A percentile compares a stretch with the other conserved stretches of the same genome.
phyloP scores from a whole-genome alignment of 2,329 filamentous ascomycete species.

The Diplodia intermedia region DNA sequence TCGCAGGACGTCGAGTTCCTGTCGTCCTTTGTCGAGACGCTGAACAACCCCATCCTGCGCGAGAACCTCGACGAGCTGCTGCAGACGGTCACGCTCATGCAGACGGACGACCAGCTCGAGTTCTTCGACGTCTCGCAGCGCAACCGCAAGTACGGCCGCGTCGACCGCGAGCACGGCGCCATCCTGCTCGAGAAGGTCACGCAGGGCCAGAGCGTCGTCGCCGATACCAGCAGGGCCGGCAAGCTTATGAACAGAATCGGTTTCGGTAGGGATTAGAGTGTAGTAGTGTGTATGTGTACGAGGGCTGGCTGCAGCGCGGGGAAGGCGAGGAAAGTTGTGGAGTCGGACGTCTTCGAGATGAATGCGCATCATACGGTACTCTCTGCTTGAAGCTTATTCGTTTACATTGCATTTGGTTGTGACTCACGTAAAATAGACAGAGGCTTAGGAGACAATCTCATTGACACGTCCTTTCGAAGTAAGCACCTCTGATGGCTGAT shows the following conservation, averaged over 20 bases:
- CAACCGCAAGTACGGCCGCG: constrained; percentile 92
- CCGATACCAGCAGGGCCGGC: constrained; percentile 8
- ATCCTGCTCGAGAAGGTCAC: constrained; percentile 79
- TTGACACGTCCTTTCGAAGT: not conserved
- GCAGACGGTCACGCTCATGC: constrained; percentile 89
- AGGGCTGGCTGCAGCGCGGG: not conserved
- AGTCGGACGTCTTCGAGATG: not conserved
- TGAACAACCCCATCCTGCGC: constrained; percentile 86
- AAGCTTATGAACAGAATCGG: constrained; percentile 31
- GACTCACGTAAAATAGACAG: not conserved
- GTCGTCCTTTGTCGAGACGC: constrained; percentile 81
- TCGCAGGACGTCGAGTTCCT: constrained; percentile 85
- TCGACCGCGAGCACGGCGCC: constrained; percentile 89
- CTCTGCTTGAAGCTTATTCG: not conserved
- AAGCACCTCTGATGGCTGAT: not conserved
- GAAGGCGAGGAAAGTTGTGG: not conserved
- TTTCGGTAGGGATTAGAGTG: constrained; percentile 18
- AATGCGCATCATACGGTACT: not conserved
- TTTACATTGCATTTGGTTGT: not conserved
- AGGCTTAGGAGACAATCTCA: not conserved
- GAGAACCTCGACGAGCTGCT: constrained; percentile 92
- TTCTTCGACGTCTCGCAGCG: constrained; percentile 91
- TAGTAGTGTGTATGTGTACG: too few relatives aligned
- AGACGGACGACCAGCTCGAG: constrained; percentile 88
- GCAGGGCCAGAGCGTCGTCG: constrained; percentile 26